Base-by-base conservation (phyloP, 2,329 filamentous ascomycete genomes). In the Diplodia corticola region DNA sequence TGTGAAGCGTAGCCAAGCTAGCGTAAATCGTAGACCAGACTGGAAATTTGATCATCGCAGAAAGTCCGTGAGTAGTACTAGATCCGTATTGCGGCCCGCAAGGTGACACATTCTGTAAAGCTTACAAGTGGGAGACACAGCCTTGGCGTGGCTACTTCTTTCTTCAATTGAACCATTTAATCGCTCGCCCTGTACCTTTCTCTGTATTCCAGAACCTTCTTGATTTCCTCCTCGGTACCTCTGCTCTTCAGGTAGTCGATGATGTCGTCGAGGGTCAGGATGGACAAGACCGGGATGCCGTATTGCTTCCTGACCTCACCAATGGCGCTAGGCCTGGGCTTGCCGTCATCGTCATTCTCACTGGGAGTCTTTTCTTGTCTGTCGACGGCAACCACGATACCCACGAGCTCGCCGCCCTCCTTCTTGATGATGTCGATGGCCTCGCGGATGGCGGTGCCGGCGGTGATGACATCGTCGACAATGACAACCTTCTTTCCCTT, bases 401-500 rank as follows among this genome's bases (percentile, higher is more conserved):
- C 94, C 3, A 90, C 91, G 24, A 98, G 88, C 60, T 86, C 87
- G 1, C 94, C 95, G 2, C 94, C 95, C 76, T 96, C 90, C 72
- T 87, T 87, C 72, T 88, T 85, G 76, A 98, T 97, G 78, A 97
- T 95, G 64, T 88, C 88, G 68, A 98, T 93, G 15, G 94, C 92
- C 78, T 98, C 93, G 67, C 93, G 86, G 81, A 97, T 93, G 48
- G 95, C 95, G 1, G 93, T 98, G 30, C 95, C 95, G 0, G 93
- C 94, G 0, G 93, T 97, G 74, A 98, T 94, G 66, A 99, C 94
- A 80, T 98, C 95, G 82, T 99, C 95, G 48, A 99, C 89, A 71
- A 99, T 91, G 37, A 99, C 84, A 17, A 97, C 88, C 68, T 86
- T 87, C 85, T 95, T 93, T 64, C 91, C 93, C 80, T 91, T 90